These are phyloP conservation scores for Gryganskiella cystojenkinii DNA, from an alignment of 192 early-diverging fungal genomes.

Conservation along the genomic window DNA sequence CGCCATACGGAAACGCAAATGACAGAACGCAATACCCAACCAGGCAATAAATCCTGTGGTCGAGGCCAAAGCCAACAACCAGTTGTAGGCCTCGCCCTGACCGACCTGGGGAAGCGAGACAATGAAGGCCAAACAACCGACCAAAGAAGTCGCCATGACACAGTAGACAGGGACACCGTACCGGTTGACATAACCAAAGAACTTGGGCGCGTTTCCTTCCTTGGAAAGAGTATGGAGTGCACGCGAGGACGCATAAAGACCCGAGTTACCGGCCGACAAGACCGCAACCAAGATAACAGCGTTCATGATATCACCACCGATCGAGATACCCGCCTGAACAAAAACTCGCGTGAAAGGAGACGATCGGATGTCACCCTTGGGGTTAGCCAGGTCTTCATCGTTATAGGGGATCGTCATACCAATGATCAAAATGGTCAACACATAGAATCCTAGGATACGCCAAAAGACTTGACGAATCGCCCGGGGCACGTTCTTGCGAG, in stretches of 20 bases:
- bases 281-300: conserved; percentile 72
- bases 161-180: conserved; percentile 71
- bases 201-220: conserved; percentile 75
- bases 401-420: conserved; percentile 83
- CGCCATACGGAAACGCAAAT: conserved; percentile 83
- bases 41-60: conserved; percentile 83
- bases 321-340: conserved; percentile 63
- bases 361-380: conserved; percentile 58
- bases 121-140: conserved; percentile 70
- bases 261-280: conserved; percentile 82
- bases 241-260: conserved; percentile 82
- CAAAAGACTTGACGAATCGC: conserved; percentile 84
- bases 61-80: conserved; percentile 69
- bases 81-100: conserved; percentile 73
- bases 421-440: conserved; percentile 86
- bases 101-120: conserved; percentile 62
- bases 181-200: conserved; percentile 66
- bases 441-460: conserved; percentile 89
- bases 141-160: conserved; percentile 67
- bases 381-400: conserved; percentile 63
- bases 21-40: conserved; percentile 81
- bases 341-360: conserved; percentile 78
- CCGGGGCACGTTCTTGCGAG: conserved; percentile 77
- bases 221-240: conserved; percentile 80
- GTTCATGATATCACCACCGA: conserved; percentile 73